phyloP scores from a whole-genome alignment of 139 green algal species.

The Trebouxia sp. region DNA sequence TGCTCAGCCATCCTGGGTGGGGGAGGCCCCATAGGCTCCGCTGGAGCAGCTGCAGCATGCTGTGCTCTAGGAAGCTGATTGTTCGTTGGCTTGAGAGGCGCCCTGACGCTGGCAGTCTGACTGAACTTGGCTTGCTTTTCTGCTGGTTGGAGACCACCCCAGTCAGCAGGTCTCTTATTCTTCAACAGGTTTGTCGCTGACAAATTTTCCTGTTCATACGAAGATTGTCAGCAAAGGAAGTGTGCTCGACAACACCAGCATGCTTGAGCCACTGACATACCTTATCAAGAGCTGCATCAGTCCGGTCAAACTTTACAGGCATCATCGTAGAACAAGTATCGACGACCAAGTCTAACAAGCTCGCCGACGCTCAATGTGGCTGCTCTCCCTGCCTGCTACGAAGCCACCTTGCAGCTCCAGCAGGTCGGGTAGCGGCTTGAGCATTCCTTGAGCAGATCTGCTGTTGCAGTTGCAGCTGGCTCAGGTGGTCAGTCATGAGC shows the following conservation, averaged over 20 bases:
- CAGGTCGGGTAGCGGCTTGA: neutral
- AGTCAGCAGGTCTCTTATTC: slow-evolving; percentile 16
- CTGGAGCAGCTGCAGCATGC: neutral
- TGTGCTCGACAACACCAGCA: neutral
- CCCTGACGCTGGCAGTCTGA: slow-evolving; percentile 17
- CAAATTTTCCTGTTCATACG: slow-evolving; percentile 6
- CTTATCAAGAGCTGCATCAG: slow-evolving; percentile 11
- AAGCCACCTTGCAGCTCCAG: neutral
- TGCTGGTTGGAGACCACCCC: neutral
- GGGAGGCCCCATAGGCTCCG: slow-evolving; percentile 43
- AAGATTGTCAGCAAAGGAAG: neutral
- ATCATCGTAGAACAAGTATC: too few relatives aligned
- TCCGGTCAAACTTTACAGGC: slow-evolving; percentile 23
- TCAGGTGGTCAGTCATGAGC: neutral
- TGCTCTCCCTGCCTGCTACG: neutral
- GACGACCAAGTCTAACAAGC: too few relatives aligned
- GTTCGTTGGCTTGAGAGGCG: slow-evolving; percentile 27
- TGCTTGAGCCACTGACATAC: neutral
- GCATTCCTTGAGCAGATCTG: neutral
- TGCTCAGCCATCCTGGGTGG: slow-evolving; percentile 30
- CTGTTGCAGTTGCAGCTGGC: too few relatives aligned
- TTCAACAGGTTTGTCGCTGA: neutral
- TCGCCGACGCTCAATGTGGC: too few relatives aligned
- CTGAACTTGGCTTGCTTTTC: slow-evolving; percentile 27
- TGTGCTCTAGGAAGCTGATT: neutral